Percentiles rank a stretch among this genome's conserved stretches.
Evolutionary conservation across 441 rosid species (phyloP).

Genomic region (Gossypium davidsonii): DNA sequence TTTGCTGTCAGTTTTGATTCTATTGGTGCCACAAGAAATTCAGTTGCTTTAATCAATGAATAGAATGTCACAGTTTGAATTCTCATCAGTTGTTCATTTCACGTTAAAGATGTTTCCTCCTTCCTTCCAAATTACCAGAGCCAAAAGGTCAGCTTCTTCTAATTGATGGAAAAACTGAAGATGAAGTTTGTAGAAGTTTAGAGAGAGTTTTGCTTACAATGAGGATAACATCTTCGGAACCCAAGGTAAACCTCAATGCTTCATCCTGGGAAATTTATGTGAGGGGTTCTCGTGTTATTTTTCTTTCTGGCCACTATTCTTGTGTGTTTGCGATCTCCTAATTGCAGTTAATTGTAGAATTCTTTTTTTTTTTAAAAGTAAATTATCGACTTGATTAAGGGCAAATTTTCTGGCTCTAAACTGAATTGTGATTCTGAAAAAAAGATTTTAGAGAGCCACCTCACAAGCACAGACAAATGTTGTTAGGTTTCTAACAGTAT

Average conservation of each 20-base stretch:
- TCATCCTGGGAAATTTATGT: slow-evolving; percentile 8
- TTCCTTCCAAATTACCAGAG: slow-evolving; percentile 35
- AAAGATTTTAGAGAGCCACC: not conserved
- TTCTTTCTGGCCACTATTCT: not conserved
- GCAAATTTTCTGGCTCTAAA: slow-evolving; percentile 3
- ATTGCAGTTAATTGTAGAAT: slow-evolving; percentile 8
- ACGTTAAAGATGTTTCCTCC: not conserved
- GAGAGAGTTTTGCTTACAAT: slow-evolving; percentile 96
- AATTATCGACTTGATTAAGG: not conserved
- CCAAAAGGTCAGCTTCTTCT: slow-evolving; percentile 97
- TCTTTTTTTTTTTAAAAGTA: not conserved
- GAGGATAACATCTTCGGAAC: slow-evolving; percentile 87
- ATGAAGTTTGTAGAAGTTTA: slow-evolving; percentile 77
- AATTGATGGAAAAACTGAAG: slow-evolving; percentile 92
- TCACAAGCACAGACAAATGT: not conserved
- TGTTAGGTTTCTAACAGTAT: not conserved
- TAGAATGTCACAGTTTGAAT: not conserved
- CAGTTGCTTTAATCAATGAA: not conserved
- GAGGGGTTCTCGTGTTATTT: not conserved
- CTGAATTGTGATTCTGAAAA: not conserved
- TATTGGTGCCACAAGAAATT: not conserved
- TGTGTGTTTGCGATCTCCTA: not conserved
- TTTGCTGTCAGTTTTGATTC: not conserved
- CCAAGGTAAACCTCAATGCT: slow-evolving; percentile 57
- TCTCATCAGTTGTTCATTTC: not conserved